phyloP scores from a whole-genome alignment of 352 stramenopile genomes.

The Globisporangium canariense region DNA sequence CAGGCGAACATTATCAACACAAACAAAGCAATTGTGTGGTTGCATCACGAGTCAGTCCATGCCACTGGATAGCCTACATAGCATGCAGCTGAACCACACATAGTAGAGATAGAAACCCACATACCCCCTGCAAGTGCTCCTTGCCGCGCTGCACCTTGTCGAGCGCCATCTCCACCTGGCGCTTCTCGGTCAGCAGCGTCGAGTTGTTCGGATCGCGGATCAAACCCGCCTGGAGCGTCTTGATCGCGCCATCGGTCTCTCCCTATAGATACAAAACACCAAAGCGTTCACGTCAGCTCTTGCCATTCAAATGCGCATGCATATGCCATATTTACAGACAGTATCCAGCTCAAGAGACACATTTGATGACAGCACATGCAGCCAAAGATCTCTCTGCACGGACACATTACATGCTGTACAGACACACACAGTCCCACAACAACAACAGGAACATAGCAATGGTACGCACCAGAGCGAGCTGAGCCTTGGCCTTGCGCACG shows the following conservation, averaged over 20 bases:
- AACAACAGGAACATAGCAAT: background rate
- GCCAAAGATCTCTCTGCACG: constrained; percentile 1
- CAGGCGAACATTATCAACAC: background rate
- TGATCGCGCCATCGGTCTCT: constrained; percentile 62
- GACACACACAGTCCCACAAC: background rate
- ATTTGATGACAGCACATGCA: background rate
- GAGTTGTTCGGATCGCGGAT: constrained; percentile 78
- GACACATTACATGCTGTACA: background rate
- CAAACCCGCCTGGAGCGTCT: constrained; percentile 72
- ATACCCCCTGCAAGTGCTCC: constrained; percentile 62
- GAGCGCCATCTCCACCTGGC: constrained; percentile 73
- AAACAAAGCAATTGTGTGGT: background rate
- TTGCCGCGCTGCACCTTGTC: constrained; percentile 75
- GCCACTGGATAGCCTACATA: background rate
- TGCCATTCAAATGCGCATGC: background rate
- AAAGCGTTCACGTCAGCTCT: background rate
- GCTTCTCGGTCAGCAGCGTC: constrained; percentile 73
- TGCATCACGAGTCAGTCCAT: constrained; percentile 4
- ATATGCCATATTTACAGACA: background rate
- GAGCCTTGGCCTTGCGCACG: constrained; percentile 87
- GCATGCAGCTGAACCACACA: background rate
- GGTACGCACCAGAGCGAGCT: constrained; percentile 60
- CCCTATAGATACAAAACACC: constrained; percentile 31
- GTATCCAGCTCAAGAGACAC: background rate
- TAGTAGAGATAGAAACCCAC: constrained; percentile 7